Base-by-base conservation (phyloP, 805 yeast species). In the Nakazawaea populi region DNA sequence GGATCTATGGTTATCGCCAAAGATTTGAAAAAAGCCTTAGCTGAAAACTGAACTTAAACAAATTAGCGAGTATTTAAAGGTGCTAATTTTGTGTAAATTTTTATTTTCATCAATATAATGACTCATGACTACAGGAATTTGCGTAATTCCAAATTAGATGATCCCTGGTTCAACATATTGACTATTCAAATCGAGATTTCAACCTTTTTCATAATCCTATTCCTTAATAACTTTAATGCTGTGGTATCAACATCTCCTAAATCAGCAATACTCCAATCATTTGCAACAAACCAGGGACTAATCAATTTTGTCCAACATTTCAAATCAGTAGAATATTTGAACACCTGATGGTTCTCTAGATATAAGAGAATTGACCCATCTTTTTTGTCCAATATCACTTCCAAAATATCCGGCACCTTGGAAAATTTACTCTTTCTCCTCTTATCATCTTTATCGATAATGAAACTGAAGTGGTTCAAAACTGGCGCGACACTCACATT, bases 401-500 rank as follows among this genome's bases (percentile, higher is more conserved):
- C 59, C 28, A 55, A 49, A 10, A 72, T 45, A 9, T 57, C 56
- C 6, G 67, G 52, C 3, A 52, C 46, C 18, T 55, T 37, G 14
- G 61, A 53, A 11, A 60, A 54, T 30, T 58, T 57, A 12, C 60
- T 64, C 44, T 56, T 56, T 45, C 58, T 61, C 34, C 55, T 60
- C 48, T 59, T 61, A 34, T 54, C 56, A 12, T 48, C 51, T 27
- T 58, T 59, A 28, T 59, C 61, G 2, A 48, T 56, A 1, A 61
- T 48, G 4, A 42, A 34, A 8, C 59, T 54, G 24, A 60, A 63
- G 42, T 65, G 68, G 59, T 80, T 79, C 50, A 82, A 57, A 3
- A 82, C 66, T 0, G 84, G 74, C 0, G 87, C 79, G 29, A 83
- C 54, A 1, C 86, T 76, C 1, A 80, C 68, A 1, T 74, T 75